Evolutionary conservation across 2,329 filamentous ascomycete genomes (phyloP).

Genomic region (Nemania bipapillata): DNA sequence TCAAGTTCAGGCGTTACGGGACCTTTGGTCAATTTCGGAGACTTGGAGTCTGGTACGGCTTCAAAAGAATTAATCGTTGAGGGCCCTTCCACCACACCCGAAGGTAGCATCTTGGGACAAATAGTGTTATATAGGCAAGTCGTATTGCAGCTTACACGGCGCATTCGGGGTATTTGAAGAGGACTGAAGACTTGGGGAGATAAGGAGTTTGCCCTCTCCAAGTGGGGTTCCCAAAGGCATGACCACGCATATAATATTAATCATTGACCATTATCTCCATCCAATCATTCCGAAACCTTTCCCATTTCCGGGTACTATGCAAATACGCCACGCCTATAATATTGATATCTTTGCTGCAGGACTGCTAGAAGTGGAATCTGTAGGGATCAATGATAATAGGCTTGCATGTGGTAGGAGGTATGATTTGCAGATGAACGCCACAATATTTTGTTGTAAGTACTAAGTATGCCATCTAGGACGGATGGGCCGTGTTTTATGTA

Average conservation of each 20-base stretch:
- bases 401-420: background rate
- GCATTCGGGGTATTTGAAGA: constrained; percentile 15
- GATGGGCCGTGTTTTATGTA: background rate
- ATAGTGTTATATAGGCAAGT: background rate
- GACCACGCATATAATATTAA: constrained; percentile 11
- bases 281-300: constrained; percentile 13
- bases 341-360: background rate
- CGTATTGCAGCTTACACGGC: constrained; percentile 8
- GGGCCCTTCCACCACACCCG: constrained; percentile 2
- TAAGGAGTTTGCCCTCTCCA: background rate
- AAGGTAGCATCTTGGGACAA: constrained; percentile 12
- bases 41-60: background rate
- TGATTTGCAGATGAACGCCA: background rate
- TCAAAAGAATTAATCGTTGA: constrained; percentile 1
- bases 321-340: background rate
- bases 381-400: background rate
- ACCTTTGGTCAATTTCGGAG: constrained; percentile 13
- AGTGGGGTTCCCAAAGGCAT: constrained; percentile 11
- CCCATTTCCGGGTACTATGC: background rate
- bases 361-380: background rate
- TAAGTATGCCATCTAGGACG: background rate
- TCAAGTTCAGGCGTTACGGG: constrained; percentile 22
- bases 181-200: background rate
- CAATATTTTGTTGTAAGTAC: background rate
- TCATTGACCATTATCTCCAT: constrained; percentile 1